phyloP scores from a whole-genome alignment of 768 basidiomycete species.

The Rhizopogon roseolus region DNA sequence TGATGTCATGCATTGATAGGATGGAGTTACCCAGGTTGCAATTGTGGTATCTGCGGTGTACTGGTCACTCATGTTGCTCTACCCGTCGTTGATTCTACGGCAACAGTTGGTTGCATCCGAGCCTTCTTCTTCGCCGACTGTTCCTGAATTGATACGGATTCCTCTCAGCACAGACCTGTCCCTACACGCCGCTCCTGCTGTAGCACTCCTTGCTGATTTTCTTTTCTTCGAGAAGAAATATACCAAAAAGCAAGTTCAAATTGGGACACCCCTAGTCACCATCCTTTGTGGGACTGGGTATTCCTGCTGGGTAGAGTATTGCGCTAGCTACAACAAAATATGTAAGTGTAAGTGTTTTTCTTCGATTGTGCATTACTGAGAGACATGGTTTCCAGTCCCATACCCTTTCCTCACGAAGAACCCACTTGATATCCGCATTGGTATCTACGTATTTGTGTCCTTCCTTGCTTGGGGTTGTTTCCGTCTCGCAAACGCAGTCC shows the following conservation, averaged over 20 bases:
- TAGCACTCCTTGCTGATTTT: conserved; percentile 62
- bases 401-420: conserved; percentile 78
- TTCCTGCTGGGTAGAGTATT: conserved; percentile 61
- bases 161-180: conserved; percentile 57
- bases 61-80: conserved; percentile 56
- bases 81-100: conserved; percentile 56
- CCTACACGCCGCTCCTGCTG: conserved; percentile 60
- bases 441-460: conserved; percentile 54
- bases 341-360: conserved; percentile 40
- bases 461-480: conserved; percentile 53
- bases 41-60: conserved; percentile 57
- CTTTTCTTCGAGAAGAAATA: conserved; percentile 60
- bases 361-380: conserved; percentile 2
- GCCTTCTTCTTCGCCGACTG: background rate
- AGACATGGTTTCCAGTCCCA: conserved; percentile 45
- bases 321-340: conserved; percentile 51
- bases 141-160: conserved; percentile 28
- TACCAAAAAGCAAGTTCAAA: conserved; percentile 11
- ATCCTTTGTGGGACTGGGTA: conserved; percentile 43
- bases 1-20: background rate
- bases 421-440: conserved; percentile 42
- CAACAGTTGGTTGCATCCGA: background rate
- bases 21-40: conserved; percentile 27
- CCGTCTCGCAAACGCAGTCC: conserved; percentile 53
- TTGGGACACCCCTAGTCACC: conserved; percentile 10